A percentile compares a stretch with the other conserved stretches of the same genome.
Evolutionary conservation across 192 early-diverging fungal species (phyloP).

Genomic region (Entomortierella lignicola): DNA sequence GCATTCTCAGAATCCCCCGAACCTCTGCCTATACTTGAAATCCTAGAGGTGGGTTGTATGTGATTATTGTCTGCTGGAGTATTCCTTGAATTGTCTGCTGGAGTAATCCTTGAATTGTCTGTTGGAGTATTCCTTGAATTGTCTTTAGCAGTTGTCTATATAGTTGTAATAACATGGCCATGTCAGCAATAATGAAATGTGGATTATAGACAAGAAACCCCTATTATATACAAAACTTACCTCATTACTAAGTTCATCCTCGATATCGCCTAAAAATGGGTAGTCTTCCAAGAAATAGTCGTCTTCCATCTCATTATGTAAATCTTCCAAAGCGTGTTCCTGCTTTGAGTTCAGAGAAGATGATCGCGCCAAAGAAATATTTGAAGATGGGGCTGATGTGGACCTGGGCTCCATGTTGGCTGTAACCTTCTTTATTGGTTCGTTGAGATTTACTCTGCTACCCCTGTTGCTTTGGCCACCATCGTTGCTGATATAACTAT

Average conservation of each 20-base stretch:
- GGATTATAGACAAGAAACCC: too few species aligned
- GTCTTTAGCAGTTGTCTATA: too few species aligned
- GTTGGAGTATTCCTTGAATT: background rate
- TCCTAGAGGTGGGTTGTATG: background rate
- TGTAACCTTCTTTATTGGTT: background rate
- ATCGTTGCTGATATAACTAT: background rate
- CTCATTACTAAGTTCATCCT: constrained; percentile 14
- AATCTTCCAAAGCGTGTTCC: background rate
- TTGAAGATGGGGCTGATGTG: background rate
- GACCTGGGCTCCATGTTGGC: background rate
- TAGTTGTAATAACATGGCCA: too few species aligned
- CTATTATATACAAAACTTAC: constrained; percentile 3
- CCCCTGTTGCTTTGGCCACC: background rate
- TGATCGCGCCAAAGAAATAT: background rate
- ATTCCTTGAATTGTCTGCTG: background rate
- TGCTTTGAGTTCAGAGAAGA: background rate
- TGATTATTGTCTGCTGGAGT: too few species aligned
- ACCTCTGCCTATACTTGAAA: background rate
- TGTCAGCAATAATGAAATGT: too few species aligned
- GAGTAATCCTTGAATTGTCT: too few species aligned
- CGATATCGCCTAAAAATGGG: constrained; percentile 6
- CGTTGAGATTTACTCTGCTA: background rate
- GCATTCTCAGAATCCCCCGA: background rate
- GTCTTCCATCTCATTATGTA: constrained; percentile 1
- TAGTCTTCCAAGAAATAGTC: constrained; percentile 29